Conservation (phyloP, 192 early-diverging fungal species). For the Gamsiella multidivaricata region DNA sequence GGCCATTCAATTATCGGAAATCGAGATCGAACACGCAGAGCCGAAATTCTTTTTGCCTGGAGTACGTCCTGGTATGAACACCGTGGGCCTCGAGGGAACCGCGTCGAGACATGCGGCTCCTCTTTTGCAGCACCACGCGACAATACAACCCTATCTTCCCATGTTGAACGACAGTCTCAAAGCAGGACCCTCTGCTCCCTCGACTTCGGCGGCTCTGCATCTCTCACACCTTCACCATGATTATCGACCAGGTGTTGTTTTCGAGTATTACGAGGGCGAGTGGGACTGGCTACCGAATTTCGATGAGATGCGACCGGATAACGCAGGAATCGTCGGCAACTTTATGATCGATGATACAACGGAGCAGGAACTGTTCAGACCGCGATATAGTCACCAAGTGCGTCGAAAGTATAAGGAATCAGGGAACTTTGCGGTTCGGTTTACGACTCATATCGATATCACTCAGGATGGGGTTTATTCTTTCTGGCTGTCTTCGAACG, state of each 20-base stretch:
- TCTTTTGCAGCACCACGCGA: constrained; percentile 34
- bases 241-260: constrained; percentile 39
- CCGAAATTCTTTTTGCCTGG: neutral
- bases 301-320: constrained; percentile 44
- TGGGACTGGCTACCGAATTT: constrained; percentile 55
- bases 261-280: constrained; percentile 50
- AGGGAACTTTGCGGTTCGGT: constrained; percentile 48
- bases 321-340: constrained; percentile 48
- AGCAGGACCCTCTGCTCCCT: neutral
- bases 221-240: constrained; percentile 25
- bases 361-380: constrained; percentile 37
- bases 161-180: neutral
- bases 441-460: constrained; percentile 49
- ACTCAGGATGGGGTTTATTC: constrained; percentile 48
- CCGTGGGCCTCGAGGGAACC: neutral
- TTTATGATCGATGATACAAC: constrained; percentile 54
- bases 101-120: neutral
- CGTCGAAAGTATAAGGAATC: constrained; percentile 18
- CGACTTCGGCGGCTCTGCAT: neutral
- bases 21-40: neutral
- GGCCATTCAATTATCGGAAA: neutral
- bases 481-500: constrained; percentile 46
- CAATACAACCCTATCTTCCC: constrained; percentile 17
- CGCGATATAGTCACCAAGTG: constrained; percentile 3
- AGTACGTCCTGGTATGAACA: neutral